Conservation (phyloP, 306 rosid species). For the Hippophae gyantsensis region DNA sequence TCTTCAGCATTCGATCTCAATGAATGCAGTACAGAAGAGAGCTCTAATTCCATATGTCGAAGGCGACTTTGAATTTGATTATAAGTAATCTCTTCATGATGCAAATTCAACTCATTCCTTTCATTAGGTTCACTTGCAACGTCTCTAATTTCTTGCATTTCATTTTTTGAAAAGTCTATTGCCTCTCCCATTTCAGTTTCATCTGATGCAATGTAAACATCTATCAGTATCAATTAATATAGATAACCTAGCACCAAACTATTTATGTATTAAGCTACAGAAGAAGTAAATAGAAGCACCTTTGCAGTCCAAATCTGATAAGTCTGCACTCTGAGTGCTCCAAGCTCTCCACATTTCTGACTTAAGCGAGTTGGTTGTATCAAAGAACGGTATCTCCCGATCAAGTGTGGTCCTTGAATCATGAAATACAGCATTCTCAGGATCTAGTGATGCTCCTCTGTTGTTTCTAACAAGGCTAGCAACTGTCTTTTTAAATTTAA, state of each 20-base stretch:
- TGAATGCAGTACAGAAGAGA: constrained; percentile 38
- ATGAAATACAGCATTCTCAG: constrained; percentile 14
- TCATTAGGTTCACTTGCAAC: constrained; percentile 14
- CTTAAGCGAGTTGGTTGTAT: constrained; percentile 21
- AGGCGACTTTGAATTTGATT: constrained; percentile 41
- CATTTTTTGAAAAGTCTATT: constrained; percentile 25
- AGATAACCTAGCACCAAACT: constrained; percentile 16
- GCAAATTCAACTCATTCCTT: constrained; percentile 26
- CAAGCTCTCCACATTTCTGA: constrained; percentile 63
- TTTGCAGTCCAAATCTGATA: constrained; percentile 37
- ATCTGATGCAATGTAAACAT: constrained; percentile 46
- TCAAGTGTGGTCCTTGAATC: constrained; percentile 27
- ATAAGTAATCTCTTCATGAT: constrained; percentile 22
- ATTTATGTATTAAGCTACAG: constrained; percentile 1
- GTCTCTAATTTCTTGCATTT: constrained; percentile 21
- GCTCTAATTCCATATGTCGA: constrained; percentile 55
- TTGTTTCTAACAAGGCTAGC: constrained; percentile 29
- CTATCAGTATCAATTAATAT: constrained; percentile 28
- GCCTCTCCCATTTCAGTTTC: constrained; percentile 22
- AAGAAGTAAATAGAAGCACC: constrained; percentile 34
- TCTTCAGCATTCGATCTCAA: constrained; percentile 41
- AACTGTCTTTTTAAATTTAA: constrained; percentile 52
- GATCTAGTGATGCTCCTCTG: constrained; percentile 29
- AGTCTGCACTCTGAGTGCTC: constrained; percentile 53
- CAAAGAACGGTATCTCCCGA: constrained; percentile 26